Percentiles rank a stretch among this genome's conserved stretches.
These are phyloP conservation scores for Rostrohypoxylon terebratum DNA, from an alignment of 495 filamentous ascomycete genomes.

Conservation along the genomic window DNA sequence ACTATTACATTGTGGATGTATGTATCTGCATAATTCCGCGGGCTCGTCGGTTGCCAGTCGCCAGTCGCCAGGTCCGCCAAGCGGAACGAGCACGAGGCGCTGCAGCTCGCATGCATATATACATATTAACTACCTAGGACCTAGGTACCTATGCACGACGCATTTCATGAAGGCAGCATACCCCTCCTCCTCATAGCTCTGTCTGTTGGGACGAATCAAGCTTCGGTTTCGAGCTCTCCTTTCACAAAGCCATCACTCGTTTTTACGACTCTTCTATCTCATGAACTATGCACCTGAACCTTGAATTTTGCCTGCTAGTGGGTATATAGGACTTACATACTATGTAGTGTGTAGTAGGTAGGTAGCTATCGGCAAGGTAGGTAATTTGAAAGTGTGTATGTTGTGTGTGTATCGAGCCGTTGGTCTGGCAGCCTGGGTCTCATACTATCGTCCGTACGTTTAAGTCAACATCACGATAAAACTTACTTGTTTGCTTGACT, in stretches of 20 bases:
- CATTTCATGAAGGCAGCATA: slow-evolving; percentile 16
- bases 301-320: no score
- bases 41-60: not conserved
- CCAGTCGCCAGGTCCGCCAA: slow-evolving; percentile 31
- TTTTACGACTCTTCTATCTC: slow-evolving; percentile 24
- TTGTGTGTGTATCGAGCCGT: not conserved
- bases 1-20: slow-evolving; percentile 18
- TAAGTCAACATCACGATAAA: not conserved
- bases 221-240: slow-evolving; percentile 7
- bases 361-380: not conserved
- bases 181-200: slow-evolving; percentile 8
- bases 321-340: no score
- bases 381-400: not conserved
- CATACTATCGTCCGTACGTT: not conserved
- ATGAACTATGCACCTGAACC: not conserved
- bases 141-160: slow-evolving; percentile 10
- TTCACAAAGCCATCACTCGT: slow-evolving; percentile 13
- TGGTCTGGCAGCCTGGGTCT: not conserved
- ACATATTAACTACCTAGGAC: no score
- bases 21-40: slow-evolving; percentile 15
- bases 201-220: slow-evolving; percentile 10
- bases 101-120: slow-evolving; percentile 44
- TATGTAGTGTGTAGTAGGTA: no score
- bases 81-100: slow-evolving; percentile 42
- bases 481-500: not conserved